These are phyloP conservation scores for Auricularia heimuer DNA, from an alignment of 768 basidiomycete genomes.

Conservation along the genomic window DNA sequence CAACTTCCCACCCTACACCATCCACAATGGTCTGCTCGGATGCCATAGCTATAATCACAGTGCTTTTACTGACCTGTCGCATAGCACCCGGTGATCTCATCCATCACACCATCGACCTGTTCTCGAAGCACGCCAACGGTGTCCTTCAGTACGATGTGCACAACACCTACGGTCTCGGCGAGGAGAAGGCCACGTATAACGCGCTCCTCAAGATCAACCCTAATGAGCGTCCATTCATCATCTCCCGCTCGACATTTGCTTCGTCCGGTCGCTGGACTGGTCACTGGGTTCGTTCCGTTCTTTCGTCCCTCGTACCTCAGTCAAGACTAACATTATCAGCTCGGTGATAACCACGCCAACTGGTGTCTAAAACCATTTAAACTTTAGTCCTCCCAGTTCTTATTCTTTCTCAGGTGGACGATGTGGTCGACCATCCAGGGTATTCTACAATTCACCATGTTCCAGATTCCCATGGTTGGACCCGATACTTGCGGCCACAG, in stretches of 20 bases:
- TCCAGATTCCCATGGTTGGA: conserved; percentile 24
- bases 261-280: conserved; percentile 61
- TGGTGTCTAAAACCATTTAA: conserved; percentile 29
- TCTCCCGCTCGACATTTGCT: conserved; percentile 60
- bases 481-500: conserved; percentile 1
- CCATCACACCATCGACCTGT: conserved; percentile 49
- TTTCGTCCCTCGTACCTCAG: background rate
- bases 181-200: conserved; percentile 53
- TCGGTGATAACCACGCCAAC: conserved; percentile 68
- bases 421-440: conserved; percentile 20
- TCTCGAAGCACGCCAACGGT: conserved; percentile 59
- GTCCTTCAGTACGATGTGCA: conserved; percentile 56
- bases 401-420: conserved; percentile 10
- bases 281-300: conserved; percentile 46
- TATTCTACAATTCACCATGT: conserved; percentile 21
- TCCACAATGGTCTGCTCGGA: conserved; percentile 50
- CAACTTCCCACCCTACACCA: conserved; percentile 53
- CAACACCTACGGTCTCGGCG: conserved; percentile 65
- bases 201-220: conserved; percentile 45
- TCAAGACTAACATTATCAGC: conserved; percentile 22
- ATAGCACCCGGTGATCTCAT: conserved; percentile 43
- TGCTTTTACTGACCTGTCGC: background rate
- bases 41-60: background rate
- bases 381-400: no score
- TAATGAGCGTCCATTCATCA: conserved; percentile 59